A percentile compares a stretch with the other conserved stretches of the same genome.
Evolutionary conservation across 371 early-diverging fungal species (phyloP).

Genomic region (Mucor piriformis): DNA sequence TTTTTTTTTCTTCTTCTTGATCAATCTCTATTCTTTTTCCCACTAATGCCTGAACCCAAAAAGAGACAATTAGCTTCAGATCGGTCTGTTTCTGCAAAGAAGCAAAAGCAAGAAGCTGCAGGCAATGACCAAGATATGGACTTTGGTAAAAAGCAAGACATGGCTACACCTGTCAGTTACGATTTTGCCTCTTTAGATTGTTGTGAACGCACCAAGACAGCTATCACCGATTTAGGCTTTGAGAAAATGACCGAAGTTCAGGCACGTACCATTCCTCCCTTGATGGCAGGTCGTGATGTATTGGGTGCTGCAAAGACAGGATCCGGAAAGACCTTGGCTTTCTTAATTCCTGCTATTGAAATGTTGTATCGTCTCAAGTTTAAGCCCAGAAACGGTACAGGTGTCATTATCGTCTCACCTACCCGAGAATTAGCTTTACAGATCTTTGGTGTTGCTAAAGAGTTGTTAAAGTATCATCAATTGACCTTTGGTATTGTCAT

Average conservation of each 20-base stretch:
- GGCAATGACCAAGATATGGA: conserved; percentile 14
- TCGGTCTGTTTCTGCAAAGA: conserved; percentile 21
- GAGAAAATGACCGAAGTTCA: conserved; percentile 98
- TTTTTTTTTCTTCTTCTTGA: not conserved
- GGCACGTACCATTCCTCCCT: conserved; percentile 91
- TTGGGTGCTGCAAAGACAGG: conserved; percentile 99
- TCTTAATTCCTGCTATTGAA: conserved; percentile 96
- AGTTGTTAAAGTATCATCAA: conserved; percentile 86
- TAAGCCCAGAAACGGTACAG: conserved; percentile 97
- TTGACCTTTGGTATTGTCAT: conserved; percentile 96
- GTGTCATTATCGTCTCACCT: conserved; percentile 97
- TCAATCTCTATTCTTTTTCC: not conserved
- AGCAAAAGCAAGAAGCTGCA: conserved; percentile 14
- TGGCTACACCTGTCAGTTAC: conserved; percentile 24
- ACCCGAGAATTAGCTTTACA: conserved; percentile 99
- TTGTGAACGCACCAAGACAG: conserved; percentile 75
- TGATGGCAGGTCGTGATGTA: conserved; percentile 96
- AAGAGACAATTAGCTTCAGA: conserved; percentile 35
- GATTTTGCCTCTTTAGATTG: conserved; percentile 69
- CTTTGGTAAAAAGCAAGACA: conserved; percentile 60
- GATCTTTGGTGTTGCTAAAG: conserved; percentile 97
- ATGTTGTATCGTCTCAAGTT: conserved; percentile 81
- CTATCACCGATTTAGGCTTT: conserved; percentile 93
- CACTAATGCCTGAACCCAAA: conserved; percentile 18
- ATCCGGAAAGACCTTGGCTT: conserved; percentile 98